Conservation (phyloP, 805 yeast genomes). For the Ogataea neopini region DNA sequence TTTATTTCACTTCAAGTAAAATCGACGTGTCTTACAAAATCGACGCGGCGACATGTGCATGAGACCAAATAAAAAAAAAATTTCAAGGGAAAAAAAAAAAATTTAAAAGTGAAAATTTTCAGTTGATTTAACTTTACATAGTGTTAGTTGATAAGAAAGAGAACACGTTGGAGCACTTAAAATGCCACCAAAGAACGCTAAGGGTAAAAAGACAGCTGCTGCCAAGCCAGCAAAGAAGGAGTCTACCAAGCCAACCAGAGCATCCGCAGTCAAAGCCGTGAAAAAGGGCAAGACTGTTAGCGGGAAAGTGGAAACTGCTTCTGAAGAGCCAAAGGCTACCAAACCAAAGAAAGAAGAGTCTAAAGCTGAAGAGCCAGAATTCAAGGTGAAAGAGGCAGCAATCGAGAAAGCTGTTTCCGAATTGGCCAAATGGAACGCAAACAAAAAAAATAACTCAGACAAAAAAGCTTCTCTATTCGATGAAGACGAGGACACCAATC, state of each 20-base stretch:
- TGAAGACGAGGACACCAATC: constrained; percentile 49
- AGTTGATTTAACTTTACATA: background rate
- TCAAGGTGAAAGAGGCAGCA: constrained; percentile 23
- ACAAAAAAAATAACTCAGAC: constrained; percentile 32
- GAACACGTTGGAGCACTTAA: background rate
- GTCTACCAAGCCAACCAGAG: constrained; percentile 7
- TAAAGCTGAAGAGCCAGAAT: constrained; percentile 18
- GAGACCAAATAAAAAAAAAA: background rate
- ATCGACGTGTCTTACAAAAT: constrained; percentile 1
- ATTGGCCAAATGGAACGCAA: constrained; percentile 57
- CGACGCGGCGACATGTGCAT: constrained; percentile 1
- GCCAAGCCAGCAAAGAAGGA: constrained; percentile 3
- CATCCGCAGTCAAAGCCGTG: constrained; percentile 19
- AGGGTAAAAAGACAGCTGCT: constrained; percentile 17
- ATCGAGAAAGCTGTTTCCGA: constrained; percentile 60
- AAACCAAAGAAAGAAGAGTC: constrained; percentile 46
- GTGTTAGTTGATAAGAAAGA: background rate
- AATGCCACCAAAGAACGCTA: constrained; percentile 26
- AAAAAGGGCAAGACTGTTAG: constrained; percentile 21
- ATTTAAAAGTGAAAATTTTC: constrained; percentile 4
- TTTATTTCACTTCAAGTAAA: background rate
- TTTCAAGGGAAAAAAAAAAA: background rate
- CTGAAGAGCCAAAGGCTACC: background rate
- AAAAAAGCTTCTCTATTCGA: constrained; percentile 56
- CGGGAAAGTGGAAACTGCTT: constrained; percentile 12